Conservation (phyloP, 2,329 filamentous ascomycete species). For the Ophiostoma pallidulum region DNA sequence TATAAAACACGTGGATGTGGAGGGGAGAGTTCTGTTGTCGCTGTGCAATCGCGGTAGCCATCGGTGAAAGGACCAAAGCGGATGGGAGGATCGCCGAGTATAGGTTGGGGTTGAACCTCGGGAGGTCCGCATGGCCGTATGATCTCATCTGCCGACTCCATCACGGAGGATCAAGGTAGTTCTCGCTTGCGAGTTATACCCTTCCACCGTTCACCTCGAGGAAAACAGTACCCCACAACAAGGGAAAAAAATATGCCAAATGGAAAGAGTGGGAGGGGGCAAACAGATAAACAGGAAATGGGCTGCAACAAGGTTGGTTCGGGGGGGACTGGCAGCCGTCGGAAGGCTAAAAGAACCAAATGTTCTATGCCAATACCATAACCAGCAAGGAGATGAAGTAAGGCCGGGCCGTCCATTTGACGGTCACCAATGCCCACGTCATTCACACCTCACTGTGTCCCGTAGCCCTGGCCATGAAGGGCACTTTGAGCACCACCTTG, state of each 20-base stretch:
- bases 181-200: neutral
- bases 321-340: constrained; percentile 1
- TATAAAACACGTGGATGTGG: neutral
- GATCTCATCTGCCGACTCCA: no score
- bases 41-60: no score
- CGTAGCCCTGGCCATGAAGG: constrained; percentile 30
- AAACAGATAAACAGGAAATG: neutral
- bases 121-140: no score
- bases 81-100: no score
- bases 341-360: constrained; percentile 1
- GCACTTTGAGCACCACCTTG: constrained; percentile 11
- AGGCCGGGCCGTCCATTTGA: neutral
- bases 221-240: neutral
- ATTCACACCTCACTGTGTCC: constrained; percentile 2
- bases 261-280: constrained; percentile 7
- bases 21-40: neutral
- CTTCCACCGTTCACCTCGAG: neutral
- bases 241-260: neutral
- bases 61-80: no score
- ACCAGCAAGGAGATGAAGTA: neutral
- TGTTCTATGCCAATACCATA: constrained; percentile 4
- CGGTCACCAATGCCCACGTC: neutral
- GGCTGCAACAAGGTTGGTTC: neutral
- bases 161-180: neutral
- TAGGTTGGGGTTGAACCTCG: no score